These are phyloP conservation scores for Phialophora tarda DNA, from an alignment of 2,329 filamentous ascomycete species.

Conservation along the genomic window DNA sequence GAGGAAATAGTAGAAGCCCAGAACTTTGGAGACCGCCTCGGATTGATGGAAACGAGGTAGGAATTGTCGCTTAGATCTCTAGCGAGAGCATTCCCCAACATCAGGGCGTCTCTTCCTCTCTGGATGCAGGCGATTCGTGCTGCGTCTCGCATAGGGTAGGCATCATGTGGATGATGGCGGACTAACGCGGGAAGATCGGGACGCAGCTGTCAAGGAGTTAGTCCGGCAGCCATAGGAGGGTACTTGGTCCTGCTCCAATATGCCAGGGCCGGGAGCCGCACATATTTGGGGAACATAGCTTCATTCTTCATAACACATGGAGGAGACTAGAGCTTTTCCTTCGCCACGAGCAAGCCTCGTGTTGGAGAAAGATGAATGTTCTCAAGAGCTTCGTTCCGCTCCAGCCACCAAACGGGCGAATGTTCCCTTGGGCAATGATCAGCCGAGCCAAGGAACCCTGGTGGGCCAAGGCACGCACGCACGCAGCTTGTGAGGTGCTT, in stretches of 20 bases:
- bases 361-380: constrained; percentile 3
- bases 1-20: background rate
- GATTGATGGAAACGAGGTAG: background rate
- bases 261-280: background rate
- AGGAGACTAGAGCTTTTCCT: background rate
- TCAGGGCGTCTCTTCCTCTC: background rate
- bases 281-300: constrained; percentile 1
- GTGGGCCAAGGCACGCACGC: background rate
- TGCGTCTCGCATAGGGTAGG: background rate
- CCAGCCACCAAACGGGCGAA: background rate
- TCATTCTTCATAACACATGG: background rate
- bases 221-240: background rate
- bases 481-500: background rate
- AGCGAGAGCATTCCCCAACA: background rate
- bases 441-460: background rate
- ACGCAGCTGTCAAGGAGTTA: background rate
- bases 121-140: background rate
- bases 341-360: background rate
- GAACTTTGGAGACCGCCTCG: constrained; percentile 8
- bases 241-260: constrained; percentile 6
- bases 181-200: constrained; percentile 16
- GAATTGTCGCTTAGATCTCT: constrained; percentile 2
- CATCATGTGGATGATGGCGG: background rate
- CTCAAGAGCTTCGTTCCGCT: background rate
- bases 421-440: background rate